Evolutionary conservation across 139 green algal genomes (phyloP), one percentile per base, ranked within the genome.

Genomic region (Diplosphaera chodatii): DNA sequence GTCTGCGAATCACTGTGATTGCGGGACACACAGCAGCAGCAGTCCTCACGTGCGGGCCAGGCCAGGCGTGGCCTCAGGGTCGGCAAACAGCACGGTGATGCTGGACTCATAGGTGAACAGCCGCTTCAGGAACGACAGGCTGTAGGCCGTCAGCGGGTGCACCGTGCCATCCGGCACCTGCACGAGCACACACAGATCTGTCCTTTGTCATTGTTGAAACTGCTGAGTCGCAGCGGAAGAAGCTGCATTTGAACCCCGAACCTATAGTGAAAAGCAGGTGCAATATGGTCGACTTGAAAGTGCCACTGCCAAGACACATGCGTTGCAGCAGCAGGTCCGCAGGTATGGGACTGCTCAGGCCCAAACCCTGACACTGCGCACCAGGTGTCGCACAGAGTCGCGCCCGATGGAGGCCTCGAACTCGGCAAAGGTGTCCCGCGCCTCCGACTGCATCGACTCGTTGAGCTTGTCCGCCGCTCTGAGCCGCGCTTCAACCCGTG

Each of bases 161-260:
- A 92, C 83, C 6, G 84, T 91, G 34, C 84, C 87, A 69, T 92
- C 85, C 18, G 85, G 63, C 18, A 80, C 77, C 67, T 78, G 66
- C 21, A 74, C 63, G 37, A 68, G 72, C 80, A 3, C 48, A 59
- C n/a, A n/a, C n/a, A n/a, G n/a, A n/a, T n/a, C n/a, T n/a, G n/a
- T n/a, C n/a, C n/a, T n/a, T n/a, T n/a, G n/a, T n/a, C n/a, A n/a
- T n/a, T n/a, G n/a, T n/a, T n/a, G n/a, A n/a, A n/a, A n/a, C n/a
- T n/a, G n/a, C n/a, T n/a, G n/a, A n/a, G n/a, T n/a, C n/a, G n/a
- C n/a, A n/a, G n/a, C n/a, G n/a, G n/a, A n/a, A n/a, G n/a, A n/a
- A n/a, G n/a, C n/a, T n/a, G n/a, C n/a, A n/a, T n/a, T n/a, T n/a
- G n/a, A n/a, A n/a, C n/a, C n/a, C n/a, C n/a, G n/a, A n/a, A n/a